Evolutionary conservation across 2,329 filamentous ascomycete genomes (phyloP), one percentile per base, ranked within the genome.

Genomic region (Trichoderma sp.): DNA sequence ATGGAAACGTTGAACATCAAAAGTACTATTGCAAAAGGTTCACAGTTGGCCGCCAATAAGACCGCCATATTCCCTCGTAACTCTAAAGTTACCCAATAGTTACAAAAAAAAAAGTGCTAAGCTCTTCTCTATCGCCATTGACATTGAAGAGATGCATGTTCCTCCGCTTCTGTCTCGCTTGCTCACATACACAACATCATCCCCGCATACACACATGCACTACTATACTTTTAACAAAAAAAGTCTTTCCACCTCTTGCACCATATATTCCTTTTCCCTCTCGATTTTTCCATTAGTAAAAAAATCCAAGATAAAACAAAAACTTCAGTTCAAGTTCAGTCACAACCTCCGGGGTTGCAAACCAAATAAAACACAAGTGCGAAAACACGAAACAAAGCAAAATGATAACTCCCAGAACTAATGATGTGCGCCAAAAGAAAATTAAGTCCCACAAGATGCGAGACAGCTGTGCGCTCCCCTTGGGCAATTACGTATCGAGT

Each of bases 301-400:
- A 57, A 68, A 24, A 58, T 59, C 70, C 73, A 71, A 72, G 74
- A 70, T 21, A 56, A 19, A 43, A 16, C 43, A 37, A 35, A 35
- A 55, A 40, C 56, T 33, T 58, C 43, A 52, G 31, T 27, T n/a
- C 14, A 70, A 70, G 73, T 70, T 72, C 66, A 73, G 72, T 63
- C 70, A 71, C 75, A 78, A 76, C 78, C 78, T 72, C 78, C 78
- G 73, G 78, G 78, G 77, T 75, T 77, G 72, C 72, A 70, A 73
- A 72, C 72, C 74, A 73, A 73, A 72, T 70, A 72, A 69, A 66
- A 72, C 71, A 21, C 27, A 21, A 35, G 19, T 5, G 43, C 57
- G 11, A 40, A 60, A 21, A 16, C 37, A 60, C 21, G 24, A 43
- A 60, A 43, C n/a, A 67, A 72, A 74, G 61, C 69, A 70, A 68